Evolutionary conservation across 495 filamentous ascomycete species (phyloP).

Genomic region (Apiosordaria backusii): DNA sequence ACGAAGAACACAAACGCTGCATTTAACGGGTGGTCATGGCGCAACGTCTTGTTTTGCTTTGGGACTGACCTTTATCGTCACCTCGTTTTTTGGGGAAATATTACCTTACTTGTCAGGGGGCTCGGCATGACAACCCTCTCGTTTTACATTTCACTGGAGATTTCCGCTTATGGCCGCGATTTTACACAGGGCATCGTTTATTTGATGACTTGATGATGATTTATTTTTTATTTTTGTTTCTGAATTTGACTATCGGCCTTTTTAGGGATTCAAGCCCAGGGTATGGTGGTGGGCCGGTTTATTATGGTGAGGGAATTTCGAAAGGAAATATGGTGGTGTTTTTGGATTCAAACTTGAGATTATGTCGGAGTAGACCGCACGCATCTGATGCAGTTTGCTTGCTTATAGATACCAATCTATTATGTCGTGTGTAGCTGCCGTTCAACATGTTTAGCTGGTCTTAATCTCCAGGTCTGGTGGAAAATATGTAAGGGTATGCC

Average conservation of each 20-base stretch:
- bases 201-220: neutral
- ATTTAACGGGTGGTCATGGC: no score
- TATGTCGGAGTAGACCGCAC: neutral
- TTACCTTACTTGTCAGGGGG: neutral
- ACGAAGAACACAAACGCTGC: no score
- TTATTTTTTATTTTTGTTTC: no score
- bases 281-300: neutral
- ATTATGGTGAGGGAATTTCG: neutral
- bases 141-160: neutral
- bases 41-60: neutral
- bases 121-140: no score
- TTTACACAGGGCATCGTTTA: neutral
- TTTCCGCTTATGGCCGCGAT: neutral
- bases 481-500: no score
- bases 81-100: neutral
- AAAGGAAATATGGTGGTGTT: neutral
- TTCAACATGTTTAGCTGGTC: neutral
- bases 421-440: neutral
- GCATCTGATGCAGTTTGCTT: neutral
- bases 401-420: neutral
- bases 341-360: neutral
- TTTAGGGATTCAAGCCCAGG: constrained; percentile 1
- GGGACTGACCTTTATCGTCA: neutral
- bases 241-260: neutral
- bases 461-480: no score